Evolutionary conservation across 306 rosid genomes (phyloP).

Genomic region (Cicer pinnatifidum): DNA sequence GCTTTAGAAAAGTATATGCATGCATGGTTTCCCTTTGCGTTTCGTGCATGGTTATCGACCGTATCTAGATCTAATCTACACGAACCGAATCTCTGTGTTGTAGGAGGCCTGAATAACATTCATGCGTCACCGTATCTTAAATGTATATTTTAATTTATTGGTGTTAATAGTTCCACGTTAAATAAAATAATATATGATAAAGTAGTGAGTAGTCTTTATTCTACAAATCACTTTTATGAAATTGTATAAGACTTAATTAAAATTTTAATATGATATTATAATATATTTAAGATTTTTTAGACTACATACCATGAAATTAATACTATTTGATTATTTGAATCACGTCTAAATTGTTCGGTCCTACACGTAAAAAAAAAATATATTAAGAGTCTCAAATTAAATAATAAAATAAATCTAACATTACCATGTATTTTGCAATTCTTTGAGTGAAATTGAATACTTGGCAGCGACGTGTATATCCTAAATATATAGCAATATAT

Average conservation of each 20-base stretch:
- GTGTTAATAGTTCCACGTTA: too few relatives aligned
- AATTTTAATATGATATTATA: too few relatives aligned
- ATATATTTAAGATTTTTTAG: fast-evolving
- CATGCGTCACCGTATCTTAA: constrained; percentile 46
- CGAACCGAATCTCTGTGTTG: constrained; percentile 35
- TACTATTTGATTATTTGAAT: too few relatives aligned
- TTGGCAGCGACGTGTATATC: constrained; percentile 40
- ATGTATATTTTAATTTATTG: neutral
- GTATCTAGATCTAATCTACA: neutral
- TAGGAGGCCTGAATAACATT: constrained; percentile 34
- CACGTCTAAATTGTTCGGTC: too few relatives aligned
- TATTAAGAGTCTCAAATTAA: too few relatives aligned
- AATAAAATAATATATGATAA: too few relatives aligned
- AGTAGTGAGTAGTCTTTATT: too few relatives aligned
- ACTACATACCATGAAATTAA: fast-evolving
- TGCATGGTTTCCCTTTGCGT: constrained; percentile 41
- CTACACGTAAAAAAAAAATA: too few relatives aligned
- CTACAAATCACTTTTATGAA: too few relatives aligned
- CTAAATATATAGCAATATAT: constrained; percentile 38
- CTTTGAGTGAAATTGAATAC: constrained; percentile 47
- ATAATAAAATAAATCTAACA: too few relatives aligned
- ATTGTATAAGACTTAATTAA: too few relatives aligned
- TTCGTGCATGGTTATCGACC: constrained; percentile 31
- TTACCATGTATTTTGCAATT: constrained; percentile 23
- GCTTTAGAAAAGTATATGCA: neutral